phyloP scores from a whole-genome alignment of 208 protist genomes.

The Kentomonas sorsogonicus region DNA sequence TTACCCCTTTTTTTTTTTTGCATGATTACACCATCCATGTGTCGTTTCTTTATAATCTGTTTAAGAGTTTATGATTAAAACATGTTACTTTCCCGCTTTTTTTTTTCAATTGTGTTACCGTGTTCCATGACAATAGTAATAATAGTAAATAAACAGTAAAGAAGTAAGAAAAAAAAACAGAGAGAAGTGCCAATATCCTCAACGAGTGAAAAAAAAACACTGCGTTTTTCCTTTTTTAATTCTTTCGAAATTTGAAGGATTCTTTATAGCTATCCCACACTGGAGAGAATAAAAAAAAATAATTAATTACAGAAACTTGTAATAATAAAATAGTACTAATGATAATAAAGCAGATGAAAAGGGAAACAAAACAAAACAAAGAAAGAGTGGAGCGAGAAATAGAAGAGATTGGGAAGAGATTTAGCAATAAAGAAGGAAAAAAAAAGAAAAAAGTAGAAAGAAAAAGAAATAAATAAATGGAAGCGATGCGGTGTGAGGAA shows the following conservation, averaged over 20 bases:
- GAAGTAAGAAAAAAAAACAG: constrained; percentile 10
- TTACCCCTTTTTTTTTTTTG: no score
- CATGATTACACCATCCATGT: no score
- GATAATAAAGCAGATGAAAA: constrained; percentile 3
- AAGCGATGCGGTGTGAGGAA: no score
- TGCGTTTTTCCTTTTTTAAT: neutral
- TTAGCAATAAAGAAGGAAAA: neutral
- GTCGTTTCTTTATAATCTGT: no score
- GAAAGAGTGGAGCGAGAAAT: no score
- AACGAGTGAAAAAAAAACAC: constrained; percentile 9
- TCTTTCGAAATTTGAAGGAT: constrained; percentile 1
- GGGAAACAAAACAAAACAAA: neutral
- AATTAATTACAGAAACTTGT: neutral
- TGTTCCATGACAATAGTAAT: neutral
- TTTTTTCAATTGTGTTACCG: no score
- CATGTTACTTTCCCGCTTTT: no score
- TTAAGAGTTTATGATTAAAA: no score
- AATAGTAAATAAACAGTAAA: constrained; percentile 4
- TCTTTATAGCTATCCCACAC: no score
- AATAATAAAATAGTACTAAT: constrained; percentile 1
- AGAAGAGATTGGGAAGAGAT: neutral
- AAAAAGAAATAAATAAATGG: no score
- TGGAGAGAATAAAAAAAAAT: neutral
- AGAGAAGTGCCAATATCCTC: constrained; percentile 2
- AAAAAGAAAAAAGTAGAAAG: constrained; percentile 9